These are phyloP conservation scores for Torulaspora indica DNA, from an alignment of 805 yeast genomes.

Conservation along the genomic window DNA sequence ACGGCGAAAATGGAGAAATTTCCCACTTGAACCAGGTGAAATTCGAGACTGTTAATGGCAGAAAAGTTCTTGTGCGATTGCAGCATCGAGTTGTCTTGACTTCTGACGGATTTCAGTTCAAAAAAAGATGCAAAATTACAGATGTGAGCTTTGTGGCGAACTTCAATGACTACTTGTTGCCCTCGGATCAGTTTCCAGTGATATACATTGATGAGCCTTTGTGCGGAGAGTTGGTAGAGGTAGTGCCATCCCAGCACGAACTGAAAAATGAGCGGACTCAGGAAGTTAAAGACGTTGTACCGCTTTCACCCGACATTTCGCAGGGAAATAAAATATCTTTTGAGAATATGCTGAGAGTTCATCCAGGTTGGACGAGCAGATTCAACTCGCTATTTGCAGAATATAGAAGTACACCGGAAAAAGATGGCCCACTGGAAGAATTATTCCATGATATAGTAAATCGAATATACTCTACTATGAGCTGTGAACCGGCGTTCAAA, in stretches of 20 bases:
- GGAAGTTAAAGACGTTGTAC: not conserved
- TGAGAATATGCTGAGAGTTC: conserved; percentile 14
- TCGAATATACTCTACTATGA: conserved; percentile 19
- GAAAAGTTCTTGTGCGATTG: conserved; percentile 46
- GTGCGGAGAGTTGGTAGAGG: conserved; percentile 38
- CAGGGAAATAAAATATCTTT: conserved; percentile 12
- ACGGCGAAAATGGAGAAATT: not conserved
- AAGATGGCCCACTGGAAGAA: conserved; percentile 28
- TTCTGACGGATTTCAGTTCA: conserved; percentile 52
- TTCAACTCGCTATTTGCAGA: conserved; percentile 37
- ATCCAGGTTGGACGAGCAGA: conserved; percentile 28
- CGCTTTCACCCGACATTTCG: not conserved
- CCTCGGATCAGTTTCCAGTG: conserved; percentile 52
- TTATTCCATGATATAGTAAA: conserved; percentile 27
- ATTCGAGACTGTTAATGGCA: conserved; percentile 51
- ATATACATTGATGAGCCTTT: conserved; percentile 56
- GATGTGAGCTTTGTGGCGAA: conserved; percentile 47
- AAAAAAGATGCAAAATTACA: conserved; percentile 43
- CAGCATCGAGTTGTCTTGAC: conserved; percentile 51
- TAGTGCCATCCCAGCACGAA: not conserved
- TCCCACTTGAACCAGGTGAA: conserved; percentile 37
- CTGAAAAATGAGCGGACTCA: not conserved
- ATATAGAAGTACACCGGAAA: conserved; percentile 35
- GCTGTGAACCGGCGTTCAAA: conserved; percentile 16
- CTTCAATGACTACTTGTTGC: conserved; percentile 56